phyloP scores from a whole-genome alignment of 345 rosid species.

The Populus pruinosa region DNA sequence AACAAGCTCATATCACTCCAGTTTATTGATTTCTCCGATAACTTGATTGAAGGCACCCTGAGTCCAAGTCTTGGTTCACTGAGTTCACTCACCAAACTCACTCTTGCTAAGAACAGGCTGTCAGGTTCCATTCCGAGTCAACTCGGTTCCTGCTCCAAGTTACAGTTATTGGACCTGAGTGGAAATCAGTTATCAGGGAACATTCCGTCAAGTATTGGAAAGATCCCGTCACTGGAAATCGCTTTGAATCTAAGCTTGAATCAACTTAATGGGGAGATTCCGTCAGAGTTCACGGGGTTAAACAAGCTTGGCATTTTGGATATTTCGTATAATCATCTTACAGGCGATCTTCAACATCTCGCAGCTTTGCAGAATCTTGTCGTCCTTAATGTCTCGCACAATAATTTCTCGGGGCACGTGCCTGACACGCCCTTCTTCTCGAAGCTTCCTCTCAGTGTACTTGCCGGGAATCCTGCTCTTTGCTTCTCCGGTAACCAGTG shows the following conservation, averaged over 20 bases:
- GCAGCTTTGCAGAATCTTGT: constrained; percentile 73
- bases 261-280: constrained; percentile 54
- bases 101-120: constrained; percentile 53
- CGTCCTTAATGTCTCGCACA: constrained; percentile 77
- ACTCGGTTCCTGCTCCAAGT: constrained; percentile 61
- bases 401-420: constrained; percentile 68
- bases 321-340: constrained; percentile 65
- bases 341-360: constrained; percentile 57
- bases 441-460: constrained; percentile 66
- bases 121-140: constrained; percentile 64
- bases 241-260: constrained; percentile 81
- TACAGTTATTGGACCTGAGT: constrained; percentile 74
- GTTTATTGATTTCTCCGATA: constrained; percentile 63
- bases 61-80: constrained; percentile 57
- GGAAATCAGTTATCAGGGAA: constrained; percentile 54
- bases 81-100: constrained; percentile 65
- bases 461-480: constrained; percentile 63
- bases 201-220: constrained; percentile 62
- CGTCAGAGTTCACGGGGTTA: constrained; percentile 50
- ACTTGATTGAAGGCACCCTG: constrained; percentile 49
- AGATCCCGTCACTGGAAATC: constrained; percentile 66
- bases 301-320: constrained; percentile 67
- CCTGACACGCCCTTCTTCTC: constrained; percentile 80
- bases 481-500: constrained; percentile 51
- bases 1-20: constrained; percentile 49